phyloP scores from a whole-genome alignment of 345 rosid species.

The Euphorbia pulcherrima region DNA sequence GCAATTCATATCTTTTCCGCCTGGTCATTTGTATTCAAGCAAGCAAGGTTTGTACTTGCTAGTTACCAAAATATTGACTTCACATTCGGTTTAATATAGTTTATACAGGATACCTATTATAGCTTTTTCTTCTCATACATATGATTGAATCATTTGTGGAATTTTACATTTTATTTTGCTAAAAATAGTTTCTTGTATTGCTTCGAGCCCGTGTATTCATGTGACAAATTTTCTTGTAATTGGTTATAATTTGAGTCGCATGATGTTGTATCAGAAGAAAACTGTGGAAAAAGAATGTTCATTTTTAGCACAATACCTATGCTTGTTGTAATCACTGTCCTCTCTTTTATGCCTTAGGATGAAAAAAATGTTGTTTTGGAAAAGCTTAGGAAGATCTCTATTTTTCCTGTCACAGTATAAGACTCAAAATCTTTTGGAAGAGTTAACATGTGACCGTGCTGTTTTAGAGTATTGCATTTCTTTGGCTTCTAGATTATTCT shows the following conservation, averaged over 20 bases:
- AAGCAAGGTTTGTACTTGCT: slow-evolving; percentile 56
- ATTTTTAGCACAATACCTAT: background rate
- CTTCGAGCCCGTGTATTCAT: too few relatives aligned
- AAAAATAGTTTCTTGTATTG: background rate
- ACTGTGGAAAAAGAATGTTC: background rate
- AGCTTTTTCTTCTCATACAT: background rate
- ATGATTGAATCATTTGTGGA: background rate
- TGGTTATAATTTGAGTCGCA: background rate
- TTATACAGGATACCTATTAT: background rate
- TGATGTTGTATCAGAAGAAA: background rate
- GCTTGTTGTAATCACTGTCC: background rate
- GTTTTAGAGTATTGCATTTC: background rate
- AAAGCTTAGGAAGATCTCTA: background rate
- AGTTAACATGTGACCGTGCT: background rate
- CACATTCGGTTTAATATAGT: background rate
- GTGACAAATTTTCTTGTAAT: background rate
- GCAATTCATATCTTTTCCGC: slow-evolving; percentile 61
- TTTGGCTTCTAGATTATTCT: background rate
- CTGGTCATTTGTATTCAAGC: slow-evolving; percentile 83
- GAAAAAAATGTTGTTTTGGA: background rate
- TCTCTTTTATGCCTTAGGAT: background rate
- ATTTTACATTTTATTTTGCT: background rate
- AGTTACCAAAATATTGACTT: background rate
- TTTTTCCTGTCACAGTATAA: background rate
- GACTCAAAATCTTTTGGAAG: background rate